A percentile compares a stretch with the other conserved stretches of the same genome.
Conservation (phyloP, 768 basidiomycete genomes). For the Boletus vinaceobasis region DNA sequence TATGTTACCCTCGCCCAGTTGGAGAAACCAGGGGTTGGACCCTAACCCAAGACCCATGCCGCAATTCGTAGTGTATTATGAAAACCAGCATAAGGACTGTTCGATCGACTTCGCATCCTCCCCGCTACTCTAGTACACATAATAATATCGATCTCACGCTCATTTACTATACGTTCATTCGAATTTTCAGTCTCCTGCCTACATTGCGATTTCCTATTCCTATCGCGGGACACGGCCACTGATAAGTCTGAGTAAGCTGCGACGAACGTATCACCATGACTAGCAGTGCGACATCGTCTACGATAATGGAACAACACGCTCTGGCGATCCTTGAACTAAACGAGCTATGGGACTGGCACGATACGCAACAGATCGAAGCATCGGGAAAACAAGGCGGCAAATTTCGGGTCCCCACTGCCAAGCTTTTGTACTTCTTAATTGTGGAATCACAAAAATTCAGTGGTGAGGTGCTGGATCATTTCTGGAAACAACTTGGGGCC, state of each 20-base stretch:
- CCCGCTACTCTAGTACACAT: slow-evolving; percentile 3
- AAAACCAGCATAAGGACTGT: slow-evolving; percentile 8
- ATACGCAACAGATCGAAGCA: too few relatives aligned
- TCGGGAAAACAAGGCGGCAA: too few relatives aligned
- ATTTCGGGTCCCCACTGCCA: too few relatives aligned
- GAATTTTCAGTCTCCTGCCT: slow-evolving; percentile 8
- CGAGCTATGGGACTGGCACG: too few relatives aligned
- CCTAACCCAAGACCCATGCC: background rate
- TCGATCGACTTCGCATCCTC: background rate
- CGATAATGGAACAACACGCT: too few relatives aligned
- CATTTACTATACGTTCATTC: slow-evolving; percentile 24
- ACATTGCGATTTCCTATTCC: background rate
- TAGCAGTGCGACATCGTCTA: too few relatives aligned
- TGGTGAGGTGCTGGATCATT: background rate
- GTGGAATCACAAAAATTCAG: too few relatives aligned
- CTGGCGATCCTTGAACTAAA: too few relatives aligned
- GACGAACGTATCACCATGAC: too few relatives aligned
- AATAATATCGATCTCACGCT: slow-evolving; percentile 1
- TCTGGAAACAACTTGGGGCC: background rate
- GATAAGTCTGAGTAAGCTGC: too few relatives aligned
- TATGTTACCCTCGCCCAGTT: background rate
- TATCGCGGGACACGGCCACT: too few relatives aligned
- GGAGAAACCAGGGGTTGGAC: background rate
- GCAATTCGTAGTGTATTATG: background rate
- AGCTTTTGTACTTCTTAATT: too few relatives aligned